A percentile compares a stretch with the other conserved stretches of the same genome.
Conservation (phyloP, 108 stramenopile genomes). For the Nitzschia sp. region DNA sequence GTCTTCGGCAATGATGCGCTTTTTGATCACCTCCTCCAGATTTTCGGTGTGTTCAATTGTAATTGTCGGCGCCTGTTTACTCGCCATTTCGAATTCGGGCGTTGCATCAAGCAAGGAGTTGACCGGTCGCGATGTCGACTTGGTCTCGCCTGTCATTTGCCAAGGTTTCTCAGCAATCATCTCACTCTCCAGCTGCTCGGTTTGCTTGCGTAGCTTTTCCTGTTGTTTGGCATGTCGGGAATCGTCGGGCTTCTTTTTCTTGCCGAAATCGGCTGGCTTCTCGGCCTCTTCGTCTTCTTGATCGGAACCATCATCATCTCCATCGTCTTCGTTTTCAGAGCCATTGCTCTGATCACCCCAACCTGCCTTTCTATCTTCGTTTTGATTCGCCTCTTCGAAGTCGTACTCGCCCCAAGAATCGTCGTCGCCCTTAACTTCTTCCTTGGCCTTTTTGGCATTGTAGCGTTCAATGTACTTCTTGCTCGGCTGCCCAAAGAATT, state of each 20-base stretch:
- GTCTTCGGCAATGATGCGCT: constrained; percentile 90
- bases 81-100: constrained; percentile 94
- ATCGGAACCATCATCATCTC: constrained; percentile 37
- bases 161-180: constrained; percentile 95
- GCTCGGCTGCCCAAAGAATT: constrained; percentile 81
- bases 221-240: constrained; percentile 52
- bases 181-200: constrained; percentile 89
- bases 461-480: constrained; percentile 47
- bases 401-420: constrained; percentile 86
- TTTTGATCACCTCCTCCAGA: constrained; percentile 91
- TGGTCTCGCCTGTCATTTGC: constrained; percentile 93
- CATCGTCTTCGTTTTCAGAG: constrained; percentile 43
- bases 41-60: constrained; percentile 86
- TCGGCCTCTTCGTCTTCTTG: constrained; percentile 34
- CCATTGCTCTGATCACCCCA: constrained; percentile 26
- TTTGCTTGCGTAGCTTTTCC: constrained; percentile 74
- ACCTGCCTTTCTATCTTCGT: constrained; percentile 41
- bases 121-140: constrained; percentile 71
- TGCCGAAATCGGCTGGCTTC: constrained; percentile 14
- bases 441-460: constrained; percentile 32
- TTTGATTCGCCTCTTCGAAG: constrained; percentile 48
- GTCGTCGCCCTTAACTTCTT: constrained; percentile 45
- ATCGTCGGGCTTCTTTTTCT: constrained; percentile 10
- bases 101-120: constrained; percentile 94
- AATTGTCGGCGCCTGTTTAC: constrained; percentile 85